These are phyloP conservation scores for Phytophthora agathidicida DNA, from an alignment of 352 stramenopile species.

Conservation along the genomic window DNA sequence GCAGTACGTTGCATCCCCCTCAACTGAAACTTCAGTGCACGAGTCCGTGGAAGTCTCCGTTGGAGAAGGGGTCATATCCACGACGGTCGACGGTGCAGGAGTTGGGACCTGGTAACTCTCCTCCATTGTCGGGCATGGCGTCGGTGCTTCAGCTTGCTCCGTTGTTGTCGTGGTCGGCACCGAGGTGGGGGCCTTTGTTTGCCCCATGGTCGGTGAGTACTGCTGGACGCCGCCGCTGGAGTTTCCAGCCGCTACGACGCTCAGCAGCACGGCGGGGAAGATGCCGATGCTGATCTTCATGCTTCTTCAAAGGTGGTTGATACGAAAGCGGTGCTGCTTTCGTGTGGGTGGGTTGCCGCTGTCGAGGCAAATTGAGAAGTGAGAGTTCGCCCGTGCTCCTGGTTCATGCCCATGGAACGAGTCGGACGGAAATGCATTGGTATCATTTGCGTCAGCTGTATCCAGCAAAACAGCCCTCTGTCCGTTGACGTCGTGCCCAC, in stretches of 20 bases:
- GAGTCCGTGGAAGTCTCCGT: slow-evolving; percentile 1
- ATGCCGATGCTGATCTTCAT: slow-evolving; percentile 30
- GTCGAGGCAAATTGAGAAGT: slow-evolving; percentile 29
- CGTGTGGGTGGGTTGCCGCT: slow-evolving; percentile 12
- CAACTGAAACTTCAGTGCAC: slow-evolving; percentile 59
- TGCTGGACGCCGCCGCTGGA: slow-evolving; percentile 7
- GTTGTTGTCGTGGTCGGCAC: slow-evolving; percentile 5
- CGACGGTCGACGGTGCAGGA: slow-evolving; percentile 3
- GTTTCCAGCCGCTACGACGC: slow-evolving; percentile 12
- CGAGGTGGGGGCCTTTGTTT: slow-evolving; percentile 2
- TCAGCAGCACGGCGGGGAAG: slow-evolving; percentile 17
- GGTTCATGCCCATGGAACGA: background rate
- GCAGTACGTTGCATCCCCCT: slow-evolving; percentile 70
- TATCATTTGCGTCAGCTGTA: slow-evolving; percentile 9
- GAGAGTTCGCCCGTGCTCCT: slow-evolving; percentile 10
- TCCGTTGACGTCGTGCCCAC: slow-evolving; percentile 11
- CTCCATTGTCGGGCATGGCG: background rate
- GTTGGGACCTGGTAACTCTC: background rate
- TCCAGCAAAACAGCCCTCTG: slow-evolving; percentile 20
- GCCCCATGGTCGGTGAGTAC: background rate
- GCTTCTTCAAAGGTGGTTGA: slow-evolving; percentile 4
- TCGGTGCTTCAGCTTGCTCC: background rate
- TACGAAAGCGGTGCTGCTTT: slow-evolving; percentile 21
- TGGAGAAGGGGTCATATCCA: background rate
- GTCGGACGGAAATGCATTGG: background rate